phyloP scores from a whole-genome alignment of 257 asterid species.

The Lycium ferocissimum region DNA sequence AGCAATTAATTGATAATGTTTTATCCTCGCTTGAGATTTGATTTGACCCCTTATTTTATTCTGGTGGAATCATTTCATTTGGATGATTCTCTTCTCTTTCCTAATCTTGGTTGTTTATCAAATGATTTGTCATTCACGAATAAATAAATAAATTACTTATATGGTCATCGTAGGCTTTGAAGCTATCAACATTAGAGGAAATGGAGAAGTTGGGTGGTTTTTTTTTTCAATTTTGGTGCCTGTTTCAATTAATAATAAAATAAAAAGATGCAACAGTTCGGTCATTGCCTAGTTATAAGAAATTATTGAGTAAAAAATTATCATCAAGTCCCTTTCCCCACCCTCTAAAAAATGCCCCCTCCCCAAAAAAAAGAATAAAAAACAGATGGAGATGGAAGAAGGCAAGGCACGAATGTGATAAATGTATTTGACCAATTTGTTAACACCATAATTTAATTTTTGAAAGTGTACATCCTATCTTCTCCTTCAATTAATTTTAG shows the following conservation, averaged over 20 bases:
- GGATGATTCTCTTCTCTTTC: neutral
- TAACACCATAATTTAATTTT: slow-evolving; percentile 3
- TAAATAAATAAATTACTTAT: neutral
- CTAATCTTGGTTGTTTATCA: slow-evolving; percentile 7
- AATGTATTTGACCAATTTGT: slow-evolving; percentile 4
- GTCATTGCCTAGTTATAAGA: neutral
- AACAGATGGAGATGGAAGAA: neutral
- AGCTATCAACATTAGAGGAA: neutral
- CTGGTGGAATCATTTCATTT: slow-evolving; percentile 13
- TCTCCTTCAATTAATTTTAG: neutral
- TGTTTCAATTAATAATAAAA: no score
- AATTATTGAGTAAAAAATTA: neutral
- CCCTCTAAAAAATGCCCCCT: neutral
- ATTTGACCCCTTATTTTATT: slow-evolving; percentile 14
- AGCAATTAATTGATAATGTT: slow-evolving; percentile 23
- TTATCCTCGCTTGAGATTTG: slow-evolving; percentile 4
- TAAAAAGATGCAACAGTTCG: no score
- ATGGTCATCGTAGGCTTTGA: neutral
- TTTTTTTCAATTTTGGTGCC: neutral
- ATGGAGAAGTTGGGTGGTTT: neutral
- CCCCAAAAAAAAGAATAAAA: neutral
- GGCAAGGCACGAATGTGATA: neutral
- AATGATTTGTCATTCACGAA: slow-evolving; percentile 12
- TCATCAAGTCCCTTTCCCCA: neutral
- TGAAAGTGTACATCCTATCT: neutral